Evolutionary conservation across 192 early-diverging fungal species (phyloP).

Genomic region (Coemansia sp.): DNA sequence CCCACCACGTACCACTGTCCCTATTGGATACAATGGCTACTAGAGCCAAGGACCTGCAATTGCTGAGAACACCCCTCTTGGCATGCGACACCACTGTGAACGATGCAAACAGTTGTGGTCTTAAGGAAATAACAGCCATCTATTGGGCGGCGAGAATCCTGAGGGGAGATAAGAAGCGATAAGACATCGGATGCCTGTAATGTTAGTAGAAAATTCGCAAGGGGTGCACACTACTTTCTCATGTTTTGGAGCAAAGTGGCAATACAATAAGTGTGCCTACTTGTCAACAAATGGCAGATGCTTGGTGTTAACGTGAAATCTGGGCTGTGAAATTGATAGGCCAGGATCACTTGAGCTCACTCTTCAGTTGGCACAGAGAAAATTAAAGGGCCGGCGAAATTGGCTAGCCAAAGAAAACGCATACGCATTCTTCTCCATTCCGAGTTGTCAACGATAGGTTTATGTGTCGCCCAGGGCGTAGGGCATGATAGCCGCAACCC

Average conservation of each 20-base stretch:
- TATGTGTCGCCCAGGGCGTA: no score
- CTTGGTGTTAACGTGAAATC: not conserved
- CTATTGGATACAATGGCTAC: not conserved
- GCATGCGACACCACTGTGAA: not conserved
- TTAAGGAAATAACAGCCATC: not conserved
- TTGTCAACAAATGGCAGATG: not conserved
- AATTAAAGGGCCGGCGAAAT: not conserved
- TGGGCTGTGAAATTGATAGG: not conserved
- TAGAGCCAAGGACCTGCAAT: not conserved
- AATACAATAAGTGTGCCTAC: no score
- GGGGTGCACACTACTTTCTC: no score
- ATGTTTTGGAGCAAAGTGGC: no score
- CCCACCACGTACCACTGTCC: not conserved
- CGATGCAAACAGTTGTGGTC: not conserved
- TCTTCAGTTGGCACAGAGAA: not conserved
- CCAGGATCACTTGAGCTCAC: not conserved
- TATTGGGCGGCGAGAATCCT: not conserved
- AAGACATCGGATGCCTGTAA: not conserved
- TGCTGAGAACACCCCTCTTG: not conserved
- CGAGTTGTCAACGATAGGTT: no score
- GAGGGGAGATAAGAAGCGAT: not conserved
- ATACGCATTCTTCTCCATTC: no score
- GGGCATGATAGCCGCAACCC: no score
- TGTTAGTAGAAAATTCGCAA: no score
- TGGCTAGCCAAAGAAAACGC: no score